Evolutionary conservation across 176 grass and related monocot genomes (phyloP).

Genomic region (Carex pumila): DNA sequence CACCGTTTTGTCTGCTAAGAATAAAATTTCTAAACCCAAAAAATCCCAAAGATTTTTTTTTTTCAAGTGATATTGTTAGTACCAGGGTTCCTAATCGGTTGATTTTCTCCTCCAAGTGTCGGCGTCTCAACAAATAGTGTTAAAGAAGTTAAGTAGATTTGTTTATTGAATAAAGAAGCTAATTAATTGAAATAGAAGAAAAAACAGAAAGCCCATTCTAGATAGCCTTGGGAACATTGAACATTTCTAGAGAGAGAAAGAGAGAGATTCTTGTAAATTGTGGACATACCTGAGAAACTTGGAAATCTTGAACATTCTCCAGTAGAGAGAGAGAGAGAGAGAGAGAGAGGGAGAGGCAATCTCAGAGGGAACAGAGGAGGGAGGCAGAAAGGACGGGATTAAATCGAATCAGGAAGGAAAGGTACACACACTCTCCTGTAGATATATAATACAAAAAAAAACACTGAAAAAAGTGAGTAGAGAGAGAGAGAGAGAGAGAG

Average conservation of each 20-base stretch:
- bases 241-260: slow-evolving; percentile 6
- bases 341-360: not conserved
- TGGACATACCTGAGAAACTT: slow-evolving; percentile 19
- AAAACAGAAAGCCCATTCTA: not conserved
- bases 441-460: slow-evolving; percentile 10
- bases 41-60: not conserved
- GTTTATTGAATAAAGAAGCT: not conserved
- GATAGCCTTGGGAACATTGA: not conserved
- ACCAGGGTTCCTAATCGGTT: not conserved
- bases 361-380: not conserved
- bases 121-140: slow-evolving; percentile 7
- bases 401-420: slow-evolving; percentile 17
- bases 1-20: slow-evolving; percentile 16
- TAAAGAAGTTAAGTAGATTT: not conserved
- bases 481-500: not conserved
- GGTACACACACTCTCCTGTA: not conserved
- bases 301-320: slow-evolving; percentile 26
- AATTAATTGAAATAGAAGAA: slow-evolving; percentile 1
- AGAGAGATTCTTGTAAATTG: slow-evolving; percentile 19
- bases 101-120: not conserved
- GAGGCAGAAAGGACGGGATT: slow-evolving; percentile 13
- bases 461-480: not conserved
- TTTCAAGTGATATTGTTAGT: not conserved
- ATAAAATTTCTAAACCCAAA: slow-evolving; percentile 5
- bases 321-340: not conserved